These are phyloP conservation scores for Xylaria curta DNA, from an alignment of 495 filamentous ascomycete species.

Conservation along the genomic window DNA sequence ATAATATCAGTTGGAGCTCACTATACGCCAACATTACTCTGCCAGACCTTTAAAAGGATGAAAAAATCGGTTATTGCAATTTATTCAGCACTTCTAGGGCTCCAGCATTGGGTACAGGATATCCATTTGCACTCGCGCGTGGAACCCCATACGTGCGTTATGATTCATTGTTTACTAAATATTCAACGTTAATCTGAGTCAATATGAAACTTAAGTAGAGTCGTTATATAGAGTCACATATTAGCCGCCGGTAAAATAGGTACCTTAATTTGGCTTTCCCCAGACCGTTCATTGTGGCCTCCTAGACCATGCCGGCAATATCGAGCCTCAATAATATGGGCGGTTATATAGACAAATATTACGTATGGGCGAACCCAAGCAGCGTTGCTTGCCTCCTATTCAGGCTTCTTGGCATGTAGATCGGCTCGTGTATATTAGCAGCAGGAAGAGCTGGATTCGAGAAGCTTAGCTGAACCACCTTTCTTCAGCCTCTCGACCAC, in stretches of 20 bases:
- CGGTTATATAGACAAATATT: slow-evolving; percentile 12
- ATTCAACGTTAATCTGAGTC: neutral
- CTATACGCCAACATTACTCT: neutral
- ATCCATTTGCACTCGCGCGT: neutral
- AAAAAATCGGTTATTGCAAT: neutral
- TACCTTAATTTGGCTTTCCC: slow-evolving; percentile 12
- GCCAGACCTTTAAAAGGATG: neutral
- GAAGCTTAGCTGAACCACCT: slow-evolving; percentile 11
- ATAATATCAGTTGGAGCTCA: neutral
- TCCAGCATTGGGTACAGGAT: neutral
- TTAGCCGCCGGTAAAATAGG: slow-evolving; percentile 25
- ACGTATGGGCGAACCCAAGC: neutral
- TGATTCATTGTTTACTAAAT: neutral
- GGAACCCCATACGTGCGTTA: neutral
- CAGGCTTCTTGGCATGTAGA: neutral
- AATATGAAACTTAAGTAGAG: neutral
- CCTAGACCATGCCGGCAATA: slow-evolving; percentile 12
- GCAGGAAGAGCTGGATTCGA: slow-evolving; percentile 1
- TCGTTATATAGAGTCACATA: slow-evolving; percentile 8
- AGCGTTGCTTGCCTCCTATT: neutral
- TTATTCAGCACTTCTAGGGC: neutral
- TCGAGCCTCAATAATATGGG: slow-evolving; percentile 21
- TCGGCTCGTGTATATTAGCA: slow-evolving; percentile 22
- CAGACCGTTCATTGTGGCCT: neutral
- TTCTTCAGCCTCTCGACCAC: slow-evolving; percentile 11